Percentiles rank a stretch among this genome's conserved stretches.
Conservation (phyloP, 2,329 filamentous ascomycete species). For the Cyphellophora europaea region DNA sequence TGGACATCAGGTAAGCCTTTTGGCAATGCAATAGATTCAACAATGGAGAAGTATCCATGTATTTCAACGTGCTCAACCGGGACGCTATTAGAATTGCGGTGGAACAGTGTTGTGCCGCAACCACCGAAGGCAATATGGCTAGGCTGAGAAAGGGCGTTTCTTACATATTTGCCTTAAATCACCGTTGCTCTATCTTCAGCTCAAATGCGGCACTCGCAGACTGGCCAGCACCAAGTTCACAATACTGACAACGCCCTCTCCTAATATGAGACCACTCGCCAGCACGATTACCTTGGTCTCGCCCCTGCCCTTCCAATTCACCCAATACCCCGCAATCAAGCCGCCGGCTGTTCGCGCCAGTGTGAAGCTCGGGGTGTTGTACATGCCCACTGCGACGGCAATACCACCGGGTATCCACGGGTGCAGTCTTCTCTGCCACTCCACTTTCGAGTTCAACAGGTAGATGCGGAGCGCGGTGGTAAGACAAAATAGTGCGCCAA, state of each 20-base stretch:
- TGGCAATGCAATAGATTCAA: no score
- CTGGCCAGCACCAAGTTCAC: slow-evolving; percentile 78
- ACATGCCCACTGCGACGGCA: slow-evolving; percentile 94
- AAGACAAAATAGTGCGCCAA: slow-evolving; percentile 63
- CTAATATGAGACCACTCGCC: slow-evolving; percentile 80
- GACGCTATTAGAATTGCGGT: no score
- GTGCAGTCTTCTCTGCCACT: slow-evolving; percentile 15
- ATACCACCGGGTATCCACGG: slow-evolving; percentile 80
- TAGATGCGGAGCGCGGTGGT: slow-evolving; percentile 62
- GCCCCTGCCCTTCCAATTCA: slow-evolving; percentile 37
- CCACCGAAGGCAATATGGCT: no score
- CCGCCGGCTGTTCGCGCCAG: slow-evolving; percentile 79
- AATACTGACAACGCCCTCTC: slow-evolving; percentile 87
- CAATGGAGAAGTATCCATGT: no score
- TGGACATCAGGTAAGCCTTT: no score
- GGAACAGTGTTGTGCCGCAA: no score
- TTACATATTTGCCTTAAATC: no score
- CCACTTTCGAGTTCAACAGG: slow-evolving; percentile 12
- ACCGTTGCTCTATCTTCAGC: no score
- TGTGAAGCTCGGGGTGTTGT: slow-evolving; percentile 94
- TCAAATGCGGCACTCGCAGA: slow-evolving; percentile 64
- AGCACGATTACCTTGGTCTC: slow-evolving; percentile 71
- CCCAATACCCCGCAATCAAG: slow-evolving; percentile 69
- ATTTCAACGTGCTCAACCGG: no score
- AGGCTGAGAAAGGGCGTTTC: no score